phyloP scores from a whole-genome alignment of 2,329 filamentous ascomycete species.

The Alternaria atra region DNA sequence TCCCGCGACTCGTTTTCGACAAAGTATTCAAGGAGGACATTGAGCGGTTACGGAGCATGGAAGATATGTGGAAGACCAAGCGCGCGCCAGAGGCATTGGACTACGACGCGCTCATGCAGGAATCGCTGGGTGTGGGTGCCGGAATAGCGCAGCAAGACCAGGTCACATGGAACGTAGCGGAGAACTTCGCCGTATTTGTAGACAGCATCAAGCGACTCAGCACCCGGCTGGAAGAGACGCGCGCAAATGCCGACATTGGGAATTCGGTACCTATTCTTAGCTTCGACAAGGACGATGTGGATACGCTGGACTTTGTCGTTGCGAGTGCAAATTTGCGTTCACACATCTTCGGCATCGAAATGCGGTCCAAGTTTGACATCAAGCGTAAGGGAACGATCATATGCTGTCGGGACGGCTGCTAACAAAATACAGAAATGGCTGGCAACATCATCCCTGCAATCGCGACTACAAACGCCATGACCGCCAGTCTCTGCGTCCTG shows the following conservation, averaged over 20 bases:
- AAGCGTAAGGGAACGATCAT: slow-evolving; percentile 67
- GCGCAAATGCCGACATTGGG: slow-evolving; percentile 61
- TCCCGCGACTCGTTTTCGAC: slow-evolving; percentile 82
- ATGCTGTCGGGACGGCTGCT: background rate
- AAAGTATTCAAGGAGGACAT: slow-evolving; percentile 93
- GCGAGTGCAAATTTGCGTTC: slow-evolving; percentile 91
- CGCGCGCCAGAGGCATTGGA: slow-evolving; percentile 76
- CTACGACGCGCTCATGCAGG: slow-evolving; percentile 68
- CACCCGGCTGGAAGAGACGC: slow-evolving; percentile 73
- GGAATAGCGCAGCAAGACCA: slow-evolving; percentile 74
- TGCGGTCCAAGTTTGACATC: slow-evolving; percentile 91
- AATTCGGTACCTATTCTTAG: slow-evolving; percentile 69
- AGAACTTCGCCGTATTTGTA: slow-evolving; percentile 86
- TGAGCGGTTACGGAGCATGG: slow-evolving; percentile 80
- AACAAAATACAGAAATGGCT: slow-evolving; percentile 76
- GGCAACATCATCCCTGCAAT: slow-evolving; percentile 99
- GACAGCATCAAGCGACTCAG: slow-evolving; percentile 83
- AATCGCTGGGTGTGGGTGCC: slow-evolving; percentile 61
- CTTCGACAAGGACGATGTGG: slow-evolving; percentile 97
- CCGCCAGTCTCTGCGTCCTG: slow-evolving; percentile 88
- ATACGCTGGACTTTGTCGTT: slow-evolving; percentile 93
- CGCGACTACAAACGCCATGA: slow-evolving; percentile 96
- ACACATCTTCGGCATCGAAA: slow-evolving; percentile 85
- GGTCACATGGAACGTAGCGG: slow-evolving; percentile 78
- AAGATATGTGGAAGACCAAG: slow-evolving; percentile 95